These are phyloP conservation scores for Tolypocladium guangdongense DNA, from an alignment of 2,329 filamentous ascomycete species.

Conservation along the genomic window DNA sequence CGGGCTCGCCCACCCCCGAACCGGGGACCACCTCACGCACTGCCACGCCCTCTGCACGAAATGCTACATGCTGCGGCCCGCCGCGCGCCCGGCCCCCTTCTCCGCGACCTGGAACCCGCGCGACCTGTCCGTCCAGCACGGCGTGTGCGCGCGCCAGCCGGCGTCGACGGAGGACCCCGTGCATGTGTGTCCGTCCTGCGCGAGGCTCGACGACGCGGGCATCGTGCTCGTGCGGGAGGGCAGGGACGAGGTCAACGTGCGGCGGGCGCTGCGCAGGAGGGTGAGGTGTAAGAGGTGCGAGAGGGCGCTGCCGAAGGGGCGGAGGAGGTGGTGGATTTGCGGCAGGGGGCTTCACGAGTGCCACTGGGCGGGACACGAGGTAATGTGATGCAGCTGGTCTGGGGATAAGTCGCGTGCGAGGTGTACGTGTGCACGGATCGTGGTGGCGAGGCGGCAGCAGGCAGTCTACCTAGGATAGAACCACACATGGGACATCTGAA, in stretches of 20 bases:
- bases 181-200: slow-evolving; percentile 4
- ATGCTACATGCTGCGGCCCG: slow-evolving; percentile 5
- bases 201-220: neutral
- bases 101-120: slow-evolving; percentile 1
- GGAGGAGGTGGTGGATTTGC: slow-evolving; percentile 9
- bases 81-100: neutral
- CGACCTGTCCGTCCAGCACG: slow-evolving; percentile 7
- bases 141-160: neutral
- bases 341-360: slow-evolving; percentile 5
- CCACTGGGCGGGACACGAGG: slow-evolving; percentile 8
- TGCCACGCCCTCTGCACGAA: slow-evolving; percentile 9
- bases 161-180: neutral
- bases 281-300: slow-evolving; percentile 7
- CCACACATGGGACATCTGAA: too few relatives aligned
- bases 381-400: neutral
- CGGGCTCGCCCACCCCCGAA: slow-evolving; percentile 1
- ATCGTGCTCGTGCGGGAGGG: slow-evolving; percentile 2
- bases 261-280: neutral
- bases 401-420: too few relatives aligned
- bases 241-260: slow-evolving; percentile 2
- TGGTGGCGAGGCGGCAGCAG: neutral
- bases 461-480: too few relatives aligned
- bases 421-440: too few relatives aligned
- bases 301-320: slow-evolving; percentile 1
- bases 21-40: slow-evolving; percentile 3